These are phyloP conservation scores for Zygotorulaspora chibaensis DNA, from an alignment of 805 yeast genomes.

Conservation along the genomic window DNA sequence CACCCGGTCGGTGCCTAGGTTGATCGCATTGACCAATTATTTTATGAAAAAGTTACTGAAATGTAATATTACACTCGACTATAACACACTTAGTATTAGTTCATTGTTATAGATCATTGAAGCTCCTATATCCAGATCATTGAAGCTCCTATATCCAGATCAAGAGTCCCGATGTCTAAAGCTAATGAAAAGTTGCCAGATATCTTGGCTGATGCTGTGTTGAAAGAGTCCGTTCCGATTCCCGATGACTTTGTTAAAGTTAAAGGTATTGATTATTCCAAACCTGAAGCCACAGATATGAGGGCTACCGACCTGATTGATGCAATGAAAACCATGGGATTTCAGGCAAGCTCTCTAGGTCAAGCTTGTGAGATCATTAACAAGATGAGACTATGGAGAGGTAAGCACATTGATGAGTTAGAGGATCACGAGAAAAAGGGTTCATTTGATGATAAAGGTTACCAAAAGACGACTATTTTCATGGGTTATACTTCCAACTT, in stretches of 20 bases:
- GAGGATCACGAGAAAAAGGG: constrained; percentile 71
- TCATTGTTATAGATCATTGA: too few relatives aligned
- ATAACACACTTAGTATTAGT: too few relatives aligned
- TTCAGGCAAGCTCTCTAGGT: constrained; percentile 85
- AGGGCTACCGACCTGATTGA: constrained; percentile 71
- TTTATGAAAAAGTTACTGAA: too few relatives aligned
- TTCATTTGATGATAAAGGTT: constrained; percentile 70
- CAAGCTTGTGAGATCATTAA: constrained; percentile 89
- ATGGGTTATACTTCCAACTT: constrained; percentile 95
- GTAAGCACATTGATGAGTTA: constrained; percentile 62
- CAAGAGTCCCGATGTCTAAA: constrained; percentile 31
- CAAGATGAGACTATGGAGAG: constrained; percentile 92
- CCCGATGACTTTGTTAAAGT: constrained; percentile 78
- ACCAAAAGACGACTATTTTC: constrained; percentile 83
- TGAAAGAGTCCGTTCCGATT: constrained; percentile 79
- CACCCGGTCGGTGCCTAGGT: too few relatives aligned
- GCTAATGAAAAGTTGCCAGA: constrained; percentile 51
- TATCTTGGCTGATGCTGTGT: constrained; percentile 85
- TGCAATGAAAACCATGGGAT: constrained; percentile 93
- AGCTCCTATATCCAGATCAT: too few relatives aligned
- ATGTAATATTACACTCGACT: too few relatives aligned
- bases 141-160: too few relatives aligned
- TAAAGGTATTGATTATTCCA: constrained; percentile 84
- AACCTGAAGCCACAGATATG: constrained; percentile 69
- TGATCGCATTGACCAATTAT: too few relatives aligned